These are phyloP conservation scores for Populus hybrid DNA, from an alignment of 441 rosid species.

Conservation along the genomic window DNA sequence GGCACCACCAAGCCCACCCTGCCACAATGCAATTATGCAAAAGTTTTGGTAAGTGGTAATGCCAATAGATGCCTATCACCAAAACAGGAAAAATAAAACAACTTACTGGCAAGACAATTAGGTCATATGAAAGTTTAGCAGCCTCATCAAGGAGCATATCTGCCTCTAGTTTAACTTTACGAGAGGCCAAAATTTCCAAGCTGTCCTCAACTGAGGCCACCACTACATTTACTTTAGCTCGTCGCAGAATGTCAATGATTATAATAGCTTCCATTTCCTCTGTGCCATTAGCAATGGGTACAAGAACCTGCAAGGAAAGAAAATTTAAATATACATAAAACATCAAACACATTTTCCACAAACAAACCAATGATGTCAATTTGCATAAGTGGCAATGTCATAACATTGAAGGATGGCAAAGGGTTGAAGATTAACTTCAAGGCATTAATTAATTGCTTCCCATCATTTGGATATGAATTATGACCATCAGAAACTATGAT, in stretches of 20 bases:
- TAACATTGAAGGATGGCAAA: not conserved
- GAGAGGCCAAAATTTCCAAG: conserved; percentile 78
- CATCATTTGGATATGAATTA: not conserved
- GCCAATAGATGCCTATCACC: not conserved
- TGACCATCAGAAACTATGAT: not conserved
- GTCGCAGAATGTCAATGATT: conserved; percentile 74
- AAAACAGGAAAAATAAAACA: not conserved
- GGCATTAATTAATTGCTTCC: not conserved
- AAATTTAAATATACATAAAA: not conserved
- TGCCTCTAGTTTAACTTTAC: conserved; percentile 81
- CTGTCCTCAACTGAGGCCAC: conserved; percentile 79
- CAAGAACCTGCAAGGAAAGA: conserved; percentile 62
- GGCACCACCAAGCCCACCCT: conserved; percentile 99
- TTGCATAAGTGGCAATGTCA: not conserved
- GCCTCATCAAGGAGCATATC: conserved; percentile 86
- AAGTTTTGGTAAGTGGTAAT: not conserved
- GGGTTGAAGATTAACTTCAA: not conserved
- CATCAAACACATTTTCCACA: not conserved
- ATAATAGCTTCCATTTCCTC: conserved; percentile 96
- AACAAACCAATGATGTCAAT: no score
- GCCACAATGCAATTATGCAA: not conserved
- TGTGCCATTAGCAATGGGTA: conserved; percentile 82
- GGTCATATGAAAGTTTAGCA: conserved; percentile 67
- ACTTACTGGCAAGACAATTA: conserved; percentile 81
- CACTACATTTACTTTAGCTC: conserved; percentile 83